Evolutionary conservation across 805 yeast species (phyloP).

Genomic region (Suhomyces pyralidae): DNA sequence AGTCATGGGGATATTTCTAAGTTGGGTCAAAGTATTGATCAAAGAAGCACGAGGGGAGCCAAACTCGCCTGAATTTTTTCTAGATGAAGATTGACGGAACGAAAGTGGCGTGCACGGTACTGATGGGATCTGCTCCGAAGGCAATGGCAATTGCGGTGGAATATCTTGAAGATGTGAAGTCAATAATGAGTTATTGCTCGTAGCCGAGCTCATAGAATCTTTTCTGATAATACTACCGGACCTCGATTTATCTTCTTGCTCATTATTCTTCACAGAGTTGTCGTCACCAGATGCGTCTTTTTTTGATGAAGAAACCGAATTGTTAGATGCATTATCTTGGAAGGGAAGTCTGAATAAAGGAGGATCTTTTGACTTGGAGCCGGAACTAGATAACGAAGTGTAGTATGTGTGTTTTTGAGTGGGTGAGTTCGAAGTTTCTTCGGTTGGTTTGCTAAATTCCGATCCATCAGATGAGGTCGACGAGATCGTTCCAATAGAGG

Average conservation of each 20-base stretch:
- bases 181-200: slow-evolving; percentile 24
- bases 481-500: slow-evolving; percentile 2
- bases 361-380: slow-evolving; percentile 31
- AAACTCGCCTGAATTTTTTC: slow-evolving; percentile 36
- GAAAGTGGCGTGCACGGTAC: slow-evolving; percentile 36
- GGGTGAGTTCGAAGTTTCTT: not conserved
- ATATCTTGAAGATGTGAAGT: slow-evolving; percentile 38
- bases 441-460: not conserved
- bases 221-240: slow-evolving; percentile 6
- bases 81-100: slow-evolving; percentile 29
- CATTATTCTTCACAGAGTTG: not conserved
- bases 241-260: not conserved
- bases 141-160: slow-evolving; percentile 59
- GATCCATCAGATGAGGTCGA: slow-evolving; percentile 5
- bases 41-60: slow-evolving; percentile 41
- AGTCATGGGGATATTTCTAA: slow-evolving; percentile 34
- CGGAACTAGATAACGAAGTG: slow-evolving; percentile 20
- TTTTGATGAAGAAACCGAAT: not conserved
- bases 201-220: slow-evolving; percentile 21
- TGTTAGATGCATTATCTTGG: slow-evolving; percentile 40
- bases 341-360: slow-evolving; percentile 70
- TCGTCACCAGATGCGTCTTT: not conserved
- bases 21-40: slow-evolving; percentile 38
- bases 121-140: slow-evolving; percentile 49
- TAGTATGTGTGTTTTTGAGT: slow-evolving; percentile 4